Evolutionary conservation across 129 eudicot genomes (phyloP).

Genomic region (Mikania micrantha): DNA sequence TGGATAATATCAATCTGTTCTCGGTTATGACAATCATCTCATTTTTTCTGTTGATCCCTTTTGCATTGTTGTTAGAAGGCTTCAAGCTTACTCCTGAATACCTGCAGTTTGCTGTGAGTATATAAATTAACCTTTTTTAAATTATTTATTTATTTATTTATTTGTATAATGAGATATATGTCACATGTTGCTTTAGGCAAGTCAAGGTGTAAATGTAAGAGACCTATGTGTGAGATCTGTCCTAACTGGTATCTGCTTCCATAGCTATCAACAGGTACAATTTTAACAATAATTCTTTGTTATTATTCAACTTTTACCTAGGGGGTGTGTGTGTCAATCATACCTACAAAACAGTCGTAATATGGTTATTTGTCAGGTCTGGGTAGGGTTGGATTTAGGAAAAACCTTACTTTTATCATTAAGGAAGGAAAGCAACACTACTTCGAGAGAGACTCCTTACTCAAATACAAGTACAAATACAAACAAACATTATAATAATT

Average conservation of each 20-base stretch:
- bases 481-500: too few species aligned
- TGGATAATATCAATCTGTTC: too few species aligned
- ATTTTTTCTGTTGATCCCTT: constrained; percentile 53
- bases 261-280: constrained; percentile 83
- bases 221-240: constrained; percentile 58
- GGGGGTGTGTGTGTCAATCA: too few species aligned
- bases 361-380: too few species aligned
- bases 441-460: too few species aligned
- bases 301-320: background rate
- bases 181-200: constrained; percentile 38
- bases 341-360: too few species aligned
- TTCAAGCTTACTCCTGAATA: constrained; percentile 68
- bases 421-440: too few species aligned
- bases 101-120: constrained; percentile 67
- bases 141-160: background rate
- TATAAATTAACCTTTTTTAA: background rate
- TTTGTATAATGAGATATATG: background rate
- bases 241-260: constrained; percentile 80
- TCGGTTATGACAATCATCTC: constrained; percentile 10
- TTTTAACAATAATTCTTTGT: background rate
- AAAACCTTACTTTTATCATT: too few species aligned
- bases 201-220: constrained; percentile 54
- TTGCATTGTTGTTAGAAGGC: constrained; percentile 61
- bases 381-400: too few species aligned
- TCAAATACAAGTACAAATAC: too few species aligned